These are phyloP conservation scores for Blumeria graminis DNA, from an alignment of 2,329 filamentous ascomycete genomes.

Conservation along the genomic window DNA sequence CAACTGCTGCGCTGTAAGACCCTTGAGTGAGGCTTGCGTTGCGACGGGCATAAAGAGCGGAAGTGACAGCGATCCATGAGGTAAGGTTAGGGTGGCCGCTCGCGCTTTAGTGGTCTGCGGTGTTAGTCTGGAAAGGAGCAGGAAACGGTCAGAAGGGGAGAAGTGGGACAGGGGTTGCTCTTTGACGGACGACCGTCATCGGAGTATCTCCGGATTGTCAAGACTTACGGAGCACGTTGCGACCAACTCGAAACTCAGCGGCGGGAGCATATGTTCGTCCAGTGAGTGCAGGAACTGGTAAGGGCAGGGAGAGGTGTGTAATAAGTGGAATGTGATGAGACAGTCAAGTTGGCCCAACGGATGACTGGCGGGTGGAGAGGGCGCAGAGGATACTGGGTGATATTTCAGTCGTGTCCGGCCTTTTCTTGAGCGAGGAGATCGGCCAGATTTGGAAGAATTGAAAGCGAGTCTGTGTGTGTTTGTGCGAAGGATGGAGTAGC, in stretches of 20 bases:
- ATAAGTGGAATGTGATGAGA: too few species aligned
- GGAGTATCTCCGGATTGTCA: not conserved
- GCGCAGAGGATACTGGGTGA: too few species aligned
- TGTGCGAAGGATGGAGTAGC: too few species aligned
- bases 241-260: slow-evolving; percentile 55
- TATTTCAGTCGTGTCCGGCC: too few species aligned
- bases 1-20: slow-evolving; percentile 75
- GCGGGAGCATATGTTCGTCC: slow-evolving; percentile 4
- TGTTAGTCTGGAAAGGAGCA: not conserved
- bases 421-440: too few species aligned
- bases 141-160: slow-evolving; percentile 1
- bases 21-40: slow-evolving; percentile 87
- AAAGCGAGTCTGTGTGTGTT: too few species aligned
- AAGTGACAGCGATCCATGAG: slow-evolving; percentile 73
- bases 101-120: slow-evolving; percentile 74
- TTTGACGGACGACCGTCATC: not conserved
- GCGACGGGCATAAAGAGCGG: slow-evolving; percentile 98
- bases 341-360: too few species aligned
- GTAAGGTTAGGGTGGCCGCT: slow-evolving; percentile 65
- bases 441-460: too few species aligned
- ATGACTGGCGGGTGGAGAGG: too few species aligned
- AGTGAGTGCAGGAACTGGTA: slow-evolving; percentile 1
- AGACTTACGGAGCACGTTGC: slow-evolving; percentile 53
- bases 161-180: not conserved
- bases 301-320: not conserved